These are phyloP conservation scores for Warburgia ugandensis DNA, from an alignment of 164 flowering plant genomes.

Conservation along the genomic window DNA sequence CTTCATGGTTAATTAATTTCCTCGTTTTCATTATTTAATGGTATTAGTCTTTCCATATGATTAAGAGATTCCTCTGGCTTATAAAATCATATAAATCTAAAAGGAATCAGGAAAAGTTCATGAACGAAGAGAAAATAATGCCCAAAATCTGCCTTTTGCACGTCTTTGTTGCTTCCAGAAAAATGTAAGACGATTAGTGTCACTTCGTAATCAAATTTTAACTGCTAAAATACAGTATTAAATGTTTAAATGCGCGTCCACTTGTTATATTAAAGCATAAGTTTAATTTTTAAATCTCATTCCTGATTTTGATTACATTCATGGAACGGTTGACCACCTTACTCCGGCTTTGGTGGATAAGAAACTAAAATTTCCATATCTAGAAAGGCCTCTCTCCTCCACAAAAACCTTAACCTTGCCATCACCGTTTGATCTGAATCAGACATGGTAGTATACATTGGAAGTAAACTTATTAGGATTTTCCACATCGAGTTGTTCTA, in stretches of 20 bases:
- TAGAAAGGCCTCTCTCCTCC: no score
- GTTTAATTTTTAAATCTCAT: neutral
- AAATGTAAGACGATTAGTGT: neutral
- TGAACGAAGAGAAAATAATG: slow-evolving; percentile 2
- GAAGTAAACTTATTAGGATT: no score
- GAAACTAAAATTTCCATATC: no score
- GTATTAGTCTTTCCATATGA: neutral
- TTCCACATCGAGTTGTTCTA: no score
- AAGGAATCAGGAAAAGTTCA: slow-evolving; percentile 2
- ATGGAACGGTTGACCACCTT: slow-evolving; percentile 5
- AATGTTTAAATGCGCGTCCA: neutral
- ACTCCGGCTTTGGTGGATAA: neutral
- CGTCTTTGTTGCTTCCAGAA: neutral
- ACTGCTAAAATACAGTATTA: neutral
- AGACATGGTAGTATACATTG: no score
- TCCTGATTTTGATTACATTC: slow-evolving; percentile 2
- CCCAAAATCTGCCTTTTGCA: slow-evolving; percentile 1
- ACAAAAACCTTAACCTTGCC: no score
- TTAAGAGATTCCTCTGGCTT: slow-evolving; percentile 4
- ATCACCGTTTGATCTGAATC: no score
- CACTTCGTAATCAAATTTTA: neutral
- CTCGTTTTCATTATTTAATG: neutral
- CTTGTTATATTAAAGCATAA: neutral
- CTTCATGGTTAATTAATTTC: neutral
- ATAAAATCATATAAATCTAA: neutral